phyloP scores from a whole-genome alignment of 495 filamentous ascomycete genomes.

The Penicillium parvum region DNA sequence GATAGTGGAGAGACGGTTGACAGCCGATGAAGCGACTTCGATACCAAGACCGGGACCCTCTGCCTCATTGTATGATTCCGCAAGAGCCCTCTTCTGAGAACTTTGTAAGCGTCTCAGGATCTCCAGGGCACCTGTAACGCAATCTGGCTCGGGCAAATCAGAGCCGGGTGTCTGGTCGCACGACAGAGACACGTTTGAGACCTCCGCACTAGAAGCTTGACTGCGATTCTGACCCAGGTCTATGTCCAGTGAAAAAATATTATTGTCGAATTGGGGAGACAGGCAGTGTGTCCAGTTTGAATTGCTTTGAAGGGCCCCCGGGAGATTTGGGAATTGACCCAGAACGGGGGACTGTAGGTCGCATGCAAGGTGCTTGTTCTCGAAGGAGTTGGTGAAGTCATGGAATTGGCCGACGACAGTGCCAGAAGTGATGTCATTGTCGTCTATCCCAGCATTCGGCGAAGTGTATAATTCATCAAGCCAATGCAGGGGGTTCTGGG shows the following conservation, averaged over 20 bases:
- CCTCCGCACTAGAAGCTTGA: not conserved
- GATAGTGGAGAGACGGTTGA: constrained; percentile 12
- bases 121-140: constrained; percentile 1
- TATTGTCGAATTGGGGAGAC: too few relatives aligned
- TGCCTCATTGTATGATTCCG: not conserved
- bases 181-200: not conserved
- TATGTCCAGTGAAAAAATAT: not conserved
- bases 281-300: not conserved
- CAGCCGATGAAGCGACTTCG: not conserved
- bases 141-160: constrained; percentile 2
- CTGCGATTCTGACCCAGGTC: not conserved
- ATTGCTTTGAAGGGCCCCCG: too few relatives aligned
- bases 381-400: too few relatives aligned
- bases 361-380: too few relatives aligned
- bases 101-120: not conserved
- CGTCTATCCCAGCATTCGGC: not conserved
- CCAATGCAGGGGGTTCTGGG: constrained; percentile 1
- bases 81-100: not conserved
- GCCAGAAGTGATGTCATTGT: too few relatives aligned
- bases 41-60: not conserved
- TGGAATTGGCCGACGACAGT: too few relatives aligned
- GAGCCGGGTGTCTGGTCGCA: not conserved
- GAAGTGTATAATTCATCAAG: constrained; percentile 1
- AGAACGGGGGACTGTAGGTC: too few relatives aligned
- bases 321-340: too few relatives aligned